These are phyloP conservation scores for Jacaranda mimosifolia DNA, from an alignment of 257 asterid genomes.

Conservation along the genomic window DNA sequence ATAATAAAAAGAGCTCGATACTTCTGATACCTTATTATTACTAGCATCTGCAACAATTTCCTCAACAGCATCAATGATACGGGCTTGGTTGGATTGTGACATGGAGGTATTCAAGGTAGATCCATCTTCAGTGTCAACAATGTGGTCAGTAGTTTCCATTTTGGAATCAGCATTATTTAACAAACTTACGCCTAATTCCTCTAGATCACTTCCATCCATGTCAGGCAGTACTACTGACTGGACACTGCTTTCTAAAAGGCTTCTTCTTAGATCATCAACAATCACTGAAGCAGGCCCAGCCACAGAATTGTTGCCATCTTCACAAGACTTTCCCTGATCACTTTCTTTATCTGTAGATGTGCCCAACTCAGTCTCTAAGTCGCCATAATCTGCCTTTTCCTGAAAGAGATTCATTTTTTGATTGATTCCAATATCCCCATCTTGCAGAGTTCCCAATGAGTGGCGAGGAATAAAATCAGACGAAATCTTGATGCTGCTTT, in stretches of 20 bases:
- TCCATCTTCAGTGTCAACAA: constrained; percentile 43
- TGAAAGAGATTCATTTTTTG: constrained; percentile 14
- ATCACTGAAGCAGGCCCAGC: constrained; percentile 29
- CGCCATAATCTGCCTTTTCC: constrained; percentile 19
- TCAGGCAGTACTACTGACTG: constrained; percentile 38
- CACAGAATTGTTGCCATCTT: constrained; percentile 30
- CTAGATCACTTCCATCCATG: constrained; percentile 32
- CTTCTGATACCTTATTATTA: constrained; percentile 68
- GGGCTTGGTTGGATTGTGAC: constrained; percentile 63
- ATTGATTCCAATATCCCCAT: too few relatives aligned
- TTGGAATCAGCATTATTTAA: constrained; percentile 37
- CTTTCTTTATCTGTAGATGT: constrained; percentile 27
- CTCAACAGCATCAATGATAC: constrained; percentile 59
- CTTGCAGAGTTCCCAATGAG: too few relatives aligned
- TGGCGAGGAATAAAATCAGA: too few relatives aligned
- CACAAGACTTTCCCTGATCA: constrained; percentile 26
- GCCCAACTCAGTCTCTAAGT: constrained; percentile 26
- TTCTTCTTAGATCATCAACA: constrained; percentile 30
- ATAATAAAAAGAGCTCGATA: constrained; percentile 7
- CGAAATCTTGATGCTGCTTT: too few relatives aligned
- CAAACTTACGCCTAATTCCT: constrained; percentile 41
- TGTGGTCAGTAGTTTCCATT: constrained; percentile 37
- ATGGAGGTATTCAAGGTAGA: constrained; percentile 49
- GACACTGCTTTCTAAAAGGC: constrained; percentile 39
- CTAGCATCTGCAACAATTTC: constrained; percentile 69